phyloP scores from a whole-genome alignment of 1,139 yeast genomes.

The Blastobotrys malaysiensis region DNA sequence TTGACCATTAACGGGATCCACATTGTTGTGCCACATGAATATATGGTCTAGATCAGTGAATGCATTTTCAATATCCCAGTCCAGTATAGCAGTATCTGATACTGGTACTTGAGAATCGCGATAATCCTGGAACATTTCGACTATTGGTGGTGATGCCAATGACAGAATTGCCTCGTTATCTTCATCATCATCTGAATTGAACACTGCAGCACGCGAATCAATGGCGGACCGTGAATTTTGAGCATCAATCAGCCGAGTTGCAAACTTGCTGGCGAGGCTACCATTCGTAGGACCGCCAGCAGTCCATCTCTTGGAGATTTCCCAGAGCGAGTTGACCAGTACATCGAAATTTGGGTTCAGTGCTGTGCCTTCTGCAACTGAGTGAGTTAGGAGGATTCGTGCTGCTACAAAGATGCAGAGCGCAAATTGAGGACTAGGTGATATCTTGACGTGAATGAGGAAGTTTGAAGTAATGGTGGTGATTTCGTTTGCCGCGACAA shows the following conservation, averaged over 20 bases:
- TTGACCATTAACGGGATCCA: conserved; percentile 5
- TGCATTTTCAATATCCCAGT: conserved; percentile 3
- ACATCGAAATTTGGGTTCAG: conserved; percentile 16
- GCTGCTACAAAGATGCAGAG: conserved; percentile 23
- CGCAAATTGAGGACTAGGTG: conserved; percentile 21
- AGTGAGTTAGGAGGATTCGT: conserved; percentile 20
- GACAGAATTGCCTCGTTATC: conserved; percentile 5
- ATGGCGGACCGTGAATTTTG: conserved; percentile 8
- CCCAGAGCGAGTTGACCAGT: conserved; percentile 17
- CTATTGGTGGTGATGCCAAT: conserved; percentile 13
- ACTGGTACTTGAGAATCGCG: neutral
- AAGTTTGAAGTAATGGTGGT: conserved; percentile 18
- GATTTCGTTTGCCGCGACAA: conserved; percentile 21
- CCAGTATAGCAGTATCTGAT: neutral
- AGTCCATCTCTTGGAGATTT: conserved; percentile 21
- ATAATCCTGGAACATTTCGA: conserved; percentile 5
- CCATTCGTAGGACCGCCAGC: conserved; percentile 7
- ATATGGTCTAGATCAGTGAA: conserved; percentile 10
- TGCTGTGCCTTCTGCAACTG: conserved; percentile 6
- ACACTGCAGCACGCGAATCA: conserved; percentile 10
- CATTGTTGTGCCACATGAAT: conserved; percentile 14
- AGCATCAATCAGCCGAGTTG: conserved; percentile 7
- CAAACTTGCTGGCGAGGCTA: conserved; percentile 13
- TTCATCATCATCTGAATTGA: conserved; percentile 7
- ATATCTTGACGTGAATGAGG: conserved; percentile 13